These are phyloP conservation scores for Agrocybe praecox DNA, from an alignment of 768 basidiomycete genomes.

Conservation along the genomic window DNA sequence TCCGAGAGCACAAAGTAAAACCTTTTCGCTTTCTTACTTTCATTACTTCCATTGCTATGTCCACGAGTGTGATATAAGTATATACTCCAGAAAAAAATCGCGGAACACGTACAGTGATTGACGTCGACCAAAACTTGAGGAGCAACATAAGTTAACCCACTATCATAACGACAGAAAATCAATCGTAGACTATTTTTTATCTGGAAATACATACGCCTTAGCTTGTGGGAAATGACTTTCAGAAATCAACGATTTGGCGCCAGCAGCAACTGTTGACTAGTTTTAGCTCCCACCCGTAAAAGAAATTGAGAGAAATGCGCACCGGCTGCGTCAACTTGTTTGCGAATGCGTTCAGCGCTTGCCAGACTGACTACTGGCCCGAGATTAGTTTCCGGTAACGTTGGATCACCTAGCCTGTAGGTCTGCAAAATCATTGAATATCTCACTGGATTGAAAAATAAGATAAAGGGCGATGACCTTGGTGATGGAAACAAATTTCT, in stretches of 20 bases:
- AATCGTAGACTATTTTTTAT: no score
- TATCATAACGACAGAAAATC: conserved; percentile 22
- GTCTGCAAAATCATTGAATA: conserved; percentile 38
- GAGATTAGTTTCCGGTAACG: conserved; percentile 68
- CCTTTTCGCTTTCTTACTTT: conserved; percentile 45
- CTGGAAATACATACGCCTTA: conserved; percentile 50
- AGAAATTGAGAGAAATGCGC: conserved; percentile 18
- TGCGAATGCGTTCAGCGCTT: conserved; percentile 82
- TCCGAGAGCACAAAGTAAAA: background rate
- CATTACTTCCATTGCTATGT: conserved; percentile 89
- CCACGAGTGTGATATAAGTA: background rate
- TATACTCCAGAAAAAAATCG: background rate
- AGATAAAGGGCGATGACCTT: conserved; percentile 48
- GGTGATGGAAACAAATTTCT: conserved; percentile 68
- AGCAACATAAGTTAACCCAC: conserved; percentile 84
- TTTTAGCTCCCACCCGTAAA: background rate
- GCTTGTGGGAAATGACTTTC: conserved; percentile 70
- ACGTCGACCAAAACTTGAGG: conserved; percentile 93
- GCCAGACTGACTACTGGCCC: conserved; percentile 93
- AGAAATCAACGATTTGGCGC: conserved; percentile 77
- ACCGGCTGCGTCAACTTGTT: conserved; percentile 88
- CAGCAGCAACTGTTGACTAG: conserved; percentile 58
- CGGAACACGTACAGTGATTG: conserved; percentile 69
- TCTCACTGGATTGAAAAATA: background rate
- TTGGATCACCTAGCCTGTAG: conserved; percentile 90